Base-by-base conservation (phyloP, 345 rosid species). In the Ceriops decandra region DNA sequence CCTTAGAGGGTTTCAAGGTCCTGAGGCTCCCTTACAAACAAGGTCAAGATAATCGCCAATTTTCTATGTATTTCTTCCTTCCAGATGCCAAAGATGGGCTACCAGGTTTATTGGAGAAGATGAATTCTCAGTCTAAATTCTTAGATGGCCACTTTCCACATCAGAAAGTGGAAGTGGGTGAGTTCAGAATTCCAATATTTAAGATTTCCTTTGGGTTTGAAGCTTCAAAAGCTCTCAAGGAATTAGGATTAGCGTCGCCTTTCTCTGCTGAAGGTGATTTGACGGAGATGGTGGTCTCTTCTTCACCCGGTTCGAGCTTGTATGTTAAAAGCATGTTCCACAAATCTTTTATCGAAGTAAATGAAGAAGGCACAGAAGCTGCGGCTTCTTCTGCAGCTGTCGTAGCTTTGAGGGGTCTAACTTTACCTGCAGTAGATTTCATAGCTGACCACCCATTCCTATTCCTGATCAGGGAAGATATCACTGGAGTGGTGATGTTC, bases 341-440 rank as follows among this genome's bases (percentile, higher is more conserved):
- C 6, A 85, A 89, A 67, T 79, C 92, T 10, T 80, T 83, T 73
- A 79, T 87, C 22, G 92, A 87, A 38, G 90, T 89, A n/a, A 89
- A 89, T 33, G 96, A 89, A 80, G 85, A 85, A 80, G 92, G 96
- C 52, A 89, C 92, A 3, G 92, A 89, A 77, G 92, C 90, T 63
- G 90, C 87, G 19, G 87, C 90, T 66, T 83, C 84, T 63, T 77
- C 92, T 66, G 86, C 85, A 60, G 87, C 71, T 71, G 79, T 83
- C 63, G 53, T 79, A 63, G 7, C 0, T 0, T 59, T 71, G 15
- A 78, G 79, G 51, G 0, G 32, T n/a, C 0, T 69, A 46, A 7
- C 0, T 42, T 42, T 42, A 57, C 61, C 52, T 56, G 75, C 74
- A 1, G 69, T 82, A 38, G 85, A 89, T 69, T 89, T 87, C 73